Conservation (phyloP, 495 filamentous ascomycete species). For the Bryoglossum gracile region DNA sequence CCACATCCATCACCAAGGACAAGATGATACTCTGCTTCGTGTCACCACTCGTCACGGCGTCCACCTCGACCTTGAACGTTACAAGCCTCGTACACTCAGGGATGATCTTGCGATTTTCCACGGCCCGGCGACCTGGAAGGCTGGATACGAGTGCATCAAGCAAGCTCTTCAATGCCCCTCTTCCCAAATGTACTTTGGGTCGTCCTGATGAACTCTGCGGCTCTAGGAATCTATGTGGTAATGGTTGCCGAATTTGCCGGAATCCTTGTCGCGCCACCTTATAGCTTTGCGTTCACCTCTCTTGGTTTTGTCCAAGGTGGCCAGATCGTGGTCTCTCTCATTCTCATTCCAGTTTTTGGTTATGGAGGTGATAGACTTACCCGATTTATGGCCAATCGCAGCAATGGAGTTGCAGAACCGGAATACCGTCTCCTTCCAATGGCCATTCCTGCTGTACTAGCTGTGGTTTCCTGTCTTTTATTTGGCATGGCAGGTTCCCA, state of each 20-base stretch:
- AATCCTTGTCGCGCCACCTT: neutral
- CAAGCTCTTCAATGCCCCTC: neutral
- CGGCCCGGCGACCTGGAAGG: neutral
- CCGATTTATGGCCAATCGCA: neutral
- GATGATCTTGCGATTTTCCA: neutral
- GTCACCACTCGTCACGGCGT: neutral
- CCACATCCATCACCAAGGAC: neutral
- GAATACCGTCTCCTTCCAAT: constrained; percentile 23
- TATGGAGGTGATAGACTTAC: neutral
- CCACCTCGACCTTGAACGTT: neutral
- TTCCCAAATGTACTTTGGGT: constrained; percentile 3
- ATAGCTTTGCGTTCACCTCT: neutral
- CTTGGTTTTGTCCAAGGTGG: neutral
- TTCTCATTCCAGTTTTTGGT: neutral
- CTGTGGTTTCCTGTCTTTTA: constrained; percentile 25
- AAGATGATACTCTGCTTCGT: neutral
- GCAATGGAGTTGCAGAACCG: neutral
- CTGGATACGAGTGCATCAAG: neutral
- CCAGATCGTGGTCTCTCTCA: neutral
- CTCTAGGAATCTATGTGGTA: constrained; percentile 1
- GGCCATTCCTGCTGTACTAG: constrained; percentile 29
- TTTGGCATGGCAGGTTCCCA: constrained; percentile 30
- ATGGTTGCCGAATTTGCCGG: neutral
- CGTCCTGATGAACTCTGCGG: neutral
- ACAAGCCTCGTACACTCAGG: neutral